These are phyloP conservation scores for Coniochaeta ligniaria DNA, from an alignment of 2,329 filamentous ascomycete species.

Conservation along the genomic window DNA sequence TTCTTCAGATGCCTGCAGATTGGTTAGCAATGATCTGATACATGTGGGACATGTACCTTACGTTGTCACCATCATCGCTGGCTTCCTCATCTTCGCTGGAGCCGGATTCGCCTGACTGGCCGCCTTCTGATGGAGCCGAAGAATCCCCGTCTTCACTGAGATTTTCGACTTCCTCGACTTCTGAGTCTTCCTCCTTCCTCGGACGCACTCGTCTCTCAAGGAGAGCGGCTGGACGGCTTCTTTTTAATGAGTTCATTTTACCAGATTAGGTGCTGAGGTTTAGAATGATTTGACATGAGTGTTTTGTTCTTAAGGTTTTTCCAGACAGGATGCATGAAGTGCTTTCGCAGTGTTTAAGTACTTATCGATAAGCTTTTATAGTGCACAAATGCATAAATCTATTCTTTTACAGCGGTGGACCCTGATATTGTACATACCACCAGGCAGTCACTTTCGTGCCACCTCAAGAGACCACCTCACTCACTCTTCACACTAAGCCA, in stretches of 20 bases:
- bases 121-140: not conserved
- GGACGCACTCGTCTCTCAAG: constrained; percentile 33
- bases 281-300: not conserved
- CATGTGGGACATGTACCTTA: not conserved
- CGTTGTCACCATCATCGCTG: not conserved
- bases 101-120: not conserved
- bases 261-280: not conserved
- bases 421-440: not conserved
- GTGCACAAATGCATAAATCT: not conserved
- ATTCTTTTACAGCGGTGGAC: not conserved
- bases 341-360: not conserved
- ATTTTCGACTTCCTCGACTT: constrained; percentile 9
- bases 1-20: constrained; percentile 20
- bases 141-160: not conserved
- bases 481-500: not conserved
- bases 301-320: not conserved
- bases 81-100: not conserved
- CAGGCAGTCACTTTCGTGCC: not conserved
- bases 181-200: constrained; percentile 25
- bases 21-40: not conserved
- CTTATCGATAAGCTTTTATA: not conserved
- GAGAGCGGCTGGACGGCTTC: constrained; percentile 6
- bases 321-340: not conserved
- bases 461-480: not conserved
- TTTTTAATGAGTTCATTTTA: constrained; percentile 10